Conservation (phyloP, 208 protist genomes). For the Herpetomonas samuelpessoai region DNA sequence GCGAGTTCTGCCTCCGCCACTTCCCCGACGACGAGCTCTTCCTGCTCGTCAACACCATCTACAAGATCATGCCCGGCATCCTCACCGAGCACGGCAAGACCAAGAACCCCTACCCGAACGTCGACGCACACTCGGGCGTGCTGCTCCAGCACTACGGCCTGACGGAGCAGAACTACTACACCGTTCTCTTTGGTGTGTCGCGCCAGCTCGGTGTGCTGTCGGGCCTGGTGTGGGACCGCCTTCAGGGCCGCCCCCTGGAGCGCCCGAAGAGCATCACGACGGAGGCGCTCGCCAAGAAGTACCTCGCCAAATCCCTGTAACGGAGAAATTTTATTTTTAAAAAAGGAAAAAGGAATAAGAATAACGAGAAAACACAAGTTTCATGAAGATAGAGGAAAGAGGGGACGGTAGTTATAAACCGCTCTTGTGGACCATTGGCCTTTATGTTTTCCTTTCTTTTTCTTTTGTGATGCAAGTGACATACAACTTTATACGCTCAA, state of each 20-base stretch:
- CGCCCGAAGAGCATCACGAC: conserved; percentile 95
- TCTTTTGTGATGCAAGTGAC: too few relatives aligned
- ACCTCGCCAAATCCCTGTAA: conserved; percentile 20
- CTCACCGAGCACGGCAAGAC: conserved; percentile 98
- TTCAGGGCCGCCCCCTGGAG: conserved; percentile 95
- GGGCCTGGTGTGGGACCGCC: conserved; percentile 93
- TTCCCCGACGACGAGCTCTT: conserved; percentile 96
- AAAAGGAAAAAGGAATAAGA: conserved; percentile 8
- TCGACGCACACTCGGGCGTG: conserved; percentile 96
- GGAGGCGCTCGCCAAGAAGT: conserved; percentile 74
- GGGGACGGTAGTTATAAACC: too few relatives aligned
- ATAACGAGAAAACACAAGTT: too few relatives aligned
- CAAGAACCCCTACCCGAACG: conserved; percentile 98
- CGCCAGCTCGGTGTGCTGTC: conserved; percentile 95
- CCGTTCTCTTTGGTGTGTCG: conserved; percentile 97
- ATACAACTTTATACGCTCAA: too few relatives aligned
- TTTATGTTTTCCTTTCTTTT: too few relatives aligned
- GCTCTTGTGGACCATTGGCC: too few relatives aligned
- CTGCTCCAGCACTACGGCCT: conserved; percentile 96
- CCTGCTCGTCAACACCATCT: conserved; percentile 91
- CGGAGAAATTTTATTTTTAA: neutral
- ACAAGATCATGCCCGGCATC: conserved; percentile 93
- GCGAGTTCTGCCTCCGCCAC: conserved; percentile 96
- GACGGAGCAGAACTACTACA: conserved; percentile 97
- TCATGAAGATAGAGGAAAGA: too few relatives aligned